A percentile compares a stretch with the other conserved stretches of the same genome.
Evolutionary conservation across 768 basidiomycete genomes (phyloP).

Genomic region (Leccinum imitatum): DNA sequence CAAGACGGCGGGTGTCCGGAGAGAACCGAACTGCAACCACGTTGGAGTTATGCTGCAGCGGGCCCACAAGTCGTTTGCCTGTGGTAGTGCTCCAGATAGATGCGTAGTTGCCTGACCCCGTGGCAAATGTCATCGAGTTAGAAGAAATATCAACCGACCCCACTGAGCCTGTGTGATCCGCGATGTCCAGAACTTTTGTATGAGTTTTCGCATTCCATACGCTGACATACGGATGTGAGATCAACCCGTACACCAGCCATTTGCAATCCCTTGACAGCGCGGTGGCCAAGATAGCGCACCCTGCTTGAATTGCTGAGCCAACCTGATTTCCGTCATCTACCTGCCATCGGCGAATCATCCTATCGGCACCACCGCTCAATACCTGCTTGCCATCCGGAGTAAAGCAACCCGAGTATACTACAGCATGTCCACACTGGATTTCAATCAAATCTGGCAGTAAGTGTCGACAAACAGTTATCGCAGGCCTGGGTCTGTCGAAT

Average conservation of each 20-base stretch:
- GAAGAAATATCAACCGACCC: not conserved
- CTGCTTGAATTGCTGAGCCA: not conserved
- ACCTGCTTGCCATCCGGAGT: not conserved
- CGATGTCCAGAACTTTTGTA: not conserved
- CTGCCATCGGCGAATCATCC: not conserved
- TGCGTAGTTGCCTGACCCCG: not conserved
- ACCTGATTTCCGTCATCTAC: not conserved
- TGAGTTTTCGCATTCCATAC: not conserved
- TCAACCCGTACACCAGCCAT: not conserved
- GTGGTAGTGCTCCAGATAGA: not conserved
- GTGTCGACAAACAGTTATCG: not conserved
- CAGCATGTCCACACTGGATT: not conserved
- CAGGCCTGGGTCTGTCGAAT: too few relatives aligned
- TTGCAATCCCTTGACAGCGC: not conserved
- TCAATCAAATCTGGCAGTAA: not conserved
- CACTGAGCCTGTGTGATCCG: not conserved
- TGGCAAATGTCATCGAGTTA: not conserved
- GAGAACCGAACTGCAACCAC: not conserved
- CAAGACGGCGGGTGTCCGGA: not conserved
- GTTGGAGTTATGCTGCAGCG: not conserved
- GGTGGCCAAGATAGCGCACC: not conserved
- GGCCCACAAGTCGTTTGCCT: not conserved
- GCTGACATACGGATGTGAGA: not conserved
- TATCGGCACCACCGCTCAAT: not conserved
- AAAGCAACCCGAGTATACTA: not conserved